Evolutionary conservation across 148 eudicot genomes (phyloP), one percentile per base, ranked within the genome.

Genomic region (Simmondsia chinensis): DNA sequence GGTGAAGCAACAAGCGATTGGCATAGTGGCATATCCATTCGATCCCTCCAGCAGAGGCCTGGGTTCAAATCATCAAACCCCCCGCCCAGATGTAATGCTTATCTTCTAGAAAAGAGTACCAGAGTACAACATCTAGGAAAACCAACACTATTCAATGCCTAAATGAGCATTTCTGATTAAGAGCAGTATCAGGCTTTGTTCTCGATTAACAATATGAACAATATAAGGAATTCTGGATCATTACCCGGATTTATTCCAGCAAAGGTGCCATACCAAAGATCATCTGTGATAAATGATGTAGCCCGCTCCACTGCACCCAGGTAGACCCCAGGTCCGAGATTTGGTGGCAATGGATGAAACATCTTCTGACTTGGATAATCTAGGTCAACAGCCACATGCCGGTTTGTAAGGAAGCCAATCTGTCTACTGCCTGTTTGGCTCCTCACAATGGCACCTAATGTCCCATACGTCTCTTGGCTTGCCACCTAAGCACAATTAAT

Each of bases 261-360:
- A 59, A 88, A 88, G 48, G 83, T 83, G 42, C 87, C 94, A 75
- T 80, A 88, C 97, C 97, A 88, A 11, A 83, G 76, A 48, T 83
- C 97, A 48, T 88, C 97, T 35, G 91, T 80, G 54, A 88, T 88
- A 59, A 88, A 88, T 46, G 97, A 88, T 44, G 97, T 88, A 47
- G 97, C 97, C 70, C 97, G 77, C 63, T 83, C 97, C 23, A 88
- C 97, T 43, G 97, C 84, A 34, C 97, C 97, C 29, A 88, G 76
- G 67, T 88, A 88, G 20, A 88, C 85, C 24, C 97, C 91, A 46
- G 97, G 97, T 61, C 97, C 97, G 69, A 88, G 91, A 47, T 80
- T 83, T 20, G 97, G 97, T 18, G 97, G 97, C 42, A 88, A 60
- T n/a, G 97, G 97, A 65, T 88, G 97, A 59, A 83, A 88, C 97